Conservation (phyloP, 257 asterid species). For the Schizonepeta tenuifolia region DNA sequence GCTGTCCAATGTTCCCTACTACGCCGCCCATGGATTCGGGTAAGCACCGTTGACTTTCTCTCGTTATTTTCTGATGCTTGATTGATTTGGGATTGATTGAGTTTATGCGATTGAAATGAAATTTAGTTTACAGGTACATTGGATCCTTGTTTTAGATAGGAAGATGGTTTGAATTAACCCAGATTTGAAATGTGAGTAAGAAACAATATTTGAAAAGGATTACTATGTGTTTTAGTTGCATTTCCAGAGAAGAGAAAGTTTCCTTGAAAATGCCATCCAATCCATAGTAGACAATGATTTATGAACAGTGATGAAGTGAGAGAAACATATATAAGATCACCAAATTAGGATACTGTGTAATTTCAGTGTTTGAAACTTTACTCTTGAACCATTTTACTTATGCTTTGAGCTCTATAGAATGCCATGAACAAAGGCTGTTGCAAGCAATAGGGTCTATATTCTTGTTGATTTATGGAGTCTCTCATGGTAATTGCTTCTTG, state of each 20-base stretch:
- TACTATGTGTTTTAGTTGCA: not conserved
- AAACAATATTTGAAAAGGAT: not conserved
- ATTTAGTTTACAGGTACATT: not conserved
- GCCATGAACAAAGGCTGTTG: not conserved
- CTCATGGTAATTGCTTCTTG: not conserved
- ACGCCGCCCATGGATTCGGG: conserved; percentile 76
- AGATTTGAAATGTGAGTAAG: not conserved
- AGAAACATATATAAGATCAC: not conserved
- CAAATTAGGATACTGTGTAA: not conserved
- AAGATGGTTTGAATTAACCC: not conserved
- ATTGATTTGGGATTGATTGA: not conserved
- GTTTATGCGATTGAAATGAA: not conserved
- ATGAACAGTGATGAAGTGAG: not conserved
- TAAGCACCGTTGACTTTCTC: conserved; percentile 22
- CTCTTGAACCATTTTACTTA: not conserved
- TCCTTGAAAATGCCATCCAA: not conserved
- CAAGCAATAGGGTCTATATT: not conserved
- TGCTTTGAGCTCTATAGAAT: not conserved
- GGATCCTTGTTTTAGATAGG: not conserved
- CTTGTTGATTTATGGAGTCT: not conserved
- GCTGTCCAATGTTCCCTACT: conserved; percentile 80
- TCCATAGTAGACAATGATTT: not conserved
- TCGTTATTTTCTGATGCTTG: not conserved
- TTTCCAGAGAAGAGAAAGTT: not conserved
- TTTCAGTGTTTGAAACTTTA: not conserved